phyloP scores from a whole-genome alignment of 345 rosid genomes.

The Populus tremula region DNA sequence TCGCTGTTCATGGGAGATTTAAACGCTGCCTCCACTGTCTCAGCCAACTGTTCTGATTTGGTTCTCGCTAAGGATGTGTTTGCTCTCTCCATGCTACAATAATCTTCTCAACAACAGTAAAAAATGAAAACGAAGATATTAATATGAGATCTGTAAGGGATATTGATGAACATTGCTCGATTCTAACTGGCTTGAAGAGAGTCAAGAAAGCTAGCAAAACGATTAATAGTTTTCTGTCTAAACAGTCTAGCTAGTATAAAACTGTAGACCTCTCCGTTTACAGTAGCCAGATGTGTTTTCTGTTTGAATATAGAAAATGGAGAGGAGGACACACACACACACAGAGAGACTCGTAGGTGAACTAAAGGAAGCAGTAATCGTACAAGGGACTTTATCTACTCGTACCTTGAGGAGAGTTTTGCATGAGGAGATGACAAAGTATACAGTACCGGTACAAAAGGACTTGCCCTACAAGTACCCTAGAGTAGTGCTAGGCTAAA shows the following conservation, averaged over 20 bases:
- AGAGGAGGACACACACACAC: background rate
- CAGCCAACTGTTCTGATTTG: constrained; percentile 75
- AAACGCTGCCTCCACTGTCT: constrained; percentile 66
- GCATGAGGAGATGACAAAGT: background rate
- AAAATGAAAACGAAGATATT: background rate
- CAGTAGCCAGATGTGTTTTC: too few species aligned
- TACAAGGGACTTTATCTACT: too few species aligned
- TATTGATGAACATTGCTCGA: background rate
- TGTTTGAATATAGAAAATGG: background rate
- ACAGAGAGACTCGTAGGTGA: background rate
- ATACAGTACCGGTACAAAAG: background rate
- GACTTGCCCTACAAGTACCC: background rate
- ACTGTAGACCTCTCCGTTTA: background rate
- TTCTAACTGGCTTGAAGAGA: background rate
- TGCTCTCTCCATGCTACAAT: constrained; percentile 46
- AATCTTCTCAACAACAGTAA: background rate
- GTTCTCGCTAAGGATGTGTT: constrained; percentile 59
- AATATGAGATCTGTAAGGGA: background rate
- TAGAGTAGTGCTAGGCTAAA: background rate
- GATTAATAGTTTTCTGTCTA: too few species aligned
- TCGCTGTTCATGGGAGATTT: constrained; percentile 44
- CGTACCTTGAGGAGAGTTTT: background rate
- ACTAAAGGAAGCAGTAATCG: background rate
- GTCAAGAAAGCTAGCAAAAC: background rate
- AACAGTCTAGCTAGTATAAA: background rate